Base-by-base conservation (phyloP, 108 stramenopile genomes). In the Poteriospumella lacustris region DNA sequence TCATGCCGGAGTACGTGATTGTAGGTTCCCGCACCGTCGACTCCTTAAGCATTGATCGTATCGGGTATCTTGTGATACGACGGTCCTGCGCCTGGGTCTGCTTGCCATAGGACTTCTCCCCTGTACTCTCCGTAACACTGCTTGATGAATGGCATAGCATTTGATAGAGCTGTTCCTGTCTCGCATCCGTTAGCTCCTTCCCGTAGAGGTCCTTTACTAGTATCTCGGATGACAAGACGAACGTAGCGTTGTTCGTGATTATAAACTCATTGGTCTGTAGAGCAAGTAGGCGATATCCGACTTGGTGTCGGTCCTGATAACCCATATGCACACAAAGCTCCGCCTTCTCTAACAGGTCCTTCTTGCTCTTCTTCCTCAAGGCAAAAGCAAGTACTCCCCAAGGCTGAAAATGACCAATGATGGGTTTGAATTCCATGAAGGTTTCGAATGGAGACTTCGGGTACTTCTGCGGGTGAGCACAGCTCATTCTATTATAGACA, bases 401-500 rank as follows among this genome's bases (percentile, higher is more conserved):
- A 19, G 60, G 60, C 60, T 64, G 60, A 34, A 31, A 64, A 19
- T 64, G 15, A 34, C 33, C 5, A 19, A 24, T 31, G 36, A 34
- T 5, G 31, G 60, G 60, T 31, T 33, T 19, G 3, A 64, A 26
- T 9, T 34, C 60, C 9, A 33, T 12, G 3, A 31, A 12, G 9
- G 9, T 24, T 33, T 64, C 60, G 36, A 31, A 31, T 19, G 60
- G 60, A 24, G 12, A 12, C 28, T 9, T 9, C 9, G 31, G 29
- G 15, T 33, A 5, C 28, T 26, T 64, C 31, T 19, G 12, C 28
- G 60, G 60, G 36, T 31, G 60, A 3, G 15, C 60, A n/a, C n/a
- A n/a, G n/a, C n/a, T n/a, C n/a, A n/a, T n/a, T n/a, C n/a, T n/a
- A 64, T 64, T 64, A 33, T 64, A 64, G 5, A 64, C 29, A 31